Conservation (phyloP, 495 filamentous ascomycete genomes). For the Penicillium pancosmium region DNA sequence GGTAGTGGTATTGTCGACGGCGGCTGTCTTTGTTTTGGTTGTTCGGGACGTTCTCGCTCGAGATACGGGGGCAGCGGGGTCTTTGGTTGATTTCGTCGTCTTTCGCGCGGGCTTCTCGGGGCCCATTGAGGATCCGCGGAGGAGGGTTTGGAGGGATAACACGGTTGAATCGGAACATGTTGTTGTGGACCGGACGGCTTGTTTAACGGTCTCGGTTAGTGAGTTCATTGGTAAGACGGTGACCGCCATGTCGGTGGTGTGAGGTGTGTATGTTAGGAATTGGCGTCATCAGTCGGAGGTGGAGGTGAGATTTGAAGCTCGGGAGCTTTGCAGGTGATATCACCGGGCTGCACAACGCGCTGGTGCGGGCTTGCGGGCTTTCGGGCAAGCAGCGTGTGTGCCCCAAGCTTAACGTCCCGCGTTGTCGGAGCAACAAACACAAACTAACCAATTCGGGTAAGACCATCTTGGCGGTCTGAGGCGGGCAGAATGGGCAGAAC, state of each 20-base stretch:
- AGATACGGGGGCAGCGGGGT: constrained; percentile 20
- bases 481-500: neutral
- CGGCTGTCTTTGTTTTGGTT: constrained; percentile 37
- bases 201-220: constrained; percentile 49
- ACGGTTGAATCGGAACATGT: constrained; percentile 53
- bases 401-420: constrained; percentile 16
- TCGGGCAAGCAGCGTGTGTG: neutral
- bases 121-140: constrained; percentile 34
- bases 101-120: constrained; percentile 30
- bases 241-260: constrained; percentile 38
- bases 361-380: neutral
- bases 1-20: constrained; percentile 26
- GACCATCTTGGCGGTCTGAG: neutral
- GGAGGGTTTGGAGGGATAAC: constrained; percentile 48
- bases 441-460: constrained; percentile 19
- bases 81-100: constrained; percentile 29
- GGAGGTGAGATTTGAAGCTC: constrained; percentile 15
- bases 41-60: constrained; percentile 40
- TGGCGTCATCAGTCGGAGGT: constrained; percentile 18
- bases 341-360: constrained; percentile 2
- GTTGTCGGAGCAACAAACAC: constrained; percentile 49
- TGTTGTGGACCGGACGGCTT: constrained; percentile 48
- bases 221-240: constrained; percentile 39
- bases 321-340: constrained; percentile 23
- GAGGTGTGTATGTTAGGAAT: constrained; percentile 6